Conservation (phyloP, 139 green algal species). For the Asterochloris erici region DNA sequence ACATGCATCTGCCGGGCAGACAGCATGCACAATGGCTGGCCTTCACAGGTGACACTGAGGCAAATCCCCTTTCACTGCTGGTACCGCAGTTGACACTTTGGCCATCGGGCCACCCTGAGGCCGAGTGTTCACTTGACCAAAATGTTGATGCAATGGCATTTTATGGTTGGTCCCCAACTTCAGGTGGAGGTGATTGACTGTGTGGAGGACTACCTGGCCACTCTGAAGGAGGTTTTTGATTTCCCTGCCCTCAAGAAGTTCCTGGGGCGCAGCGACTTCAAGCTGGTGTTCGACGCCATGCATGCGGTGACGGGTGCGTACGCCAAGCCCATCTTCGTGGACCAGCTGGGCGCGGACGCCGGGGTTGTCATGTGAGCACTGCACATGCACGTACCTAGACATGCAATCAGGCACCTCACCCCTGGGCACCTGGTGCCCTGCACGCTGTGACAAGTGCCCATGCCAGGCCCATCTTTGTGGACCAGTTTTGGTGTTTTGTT, state of each 20-base stretch:
- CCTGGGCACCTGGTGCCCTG: too few relatives aligned
- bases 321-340: slow-evolving; percentile 87
- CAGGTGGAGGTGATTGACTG: slow-evolving; percentile 93
- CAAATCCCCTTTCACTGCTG: background rate
- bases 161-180: background rate
- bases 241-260: slow-evolving; percentile 86
- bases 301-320: slow-evolving; percentile 96
- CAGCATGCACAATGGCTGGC: too few relatives aligned
- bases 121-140: too few relatives aligned
- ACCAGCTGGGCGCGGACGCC: slow-evolving; percentile 68
- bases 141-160: too few relatives aligned
- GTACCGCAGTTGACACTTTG: background rate
- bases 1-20: too few relatives aligned
- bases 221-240: slow-evolving; percentile 93
- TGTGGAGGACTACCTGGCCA: slow-evolving; percentile 89
- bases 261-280: slow-evolving; percentile 84
- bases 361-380: slow-evolving; percentile 35
- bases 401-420: too few relatives aligned
- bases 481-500: too few relatives aligned
- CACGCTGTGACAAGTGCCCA: too few relatives aligned
- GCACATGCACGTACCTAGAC: too few relatives aligned
- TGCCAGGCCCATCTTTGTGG: too few relatives aligned
- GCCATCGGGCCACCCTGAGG: too few relatives aligned
- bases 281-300: slow-evolving; percentile 94
- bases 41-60: too few relatives aligned